Percentiles rank a stretch among this genome's conserved stretches.
phyloP scores from a whole-genome alignment of 257 asterid genomes.

The Solanum megistacrolobum region DNA sequence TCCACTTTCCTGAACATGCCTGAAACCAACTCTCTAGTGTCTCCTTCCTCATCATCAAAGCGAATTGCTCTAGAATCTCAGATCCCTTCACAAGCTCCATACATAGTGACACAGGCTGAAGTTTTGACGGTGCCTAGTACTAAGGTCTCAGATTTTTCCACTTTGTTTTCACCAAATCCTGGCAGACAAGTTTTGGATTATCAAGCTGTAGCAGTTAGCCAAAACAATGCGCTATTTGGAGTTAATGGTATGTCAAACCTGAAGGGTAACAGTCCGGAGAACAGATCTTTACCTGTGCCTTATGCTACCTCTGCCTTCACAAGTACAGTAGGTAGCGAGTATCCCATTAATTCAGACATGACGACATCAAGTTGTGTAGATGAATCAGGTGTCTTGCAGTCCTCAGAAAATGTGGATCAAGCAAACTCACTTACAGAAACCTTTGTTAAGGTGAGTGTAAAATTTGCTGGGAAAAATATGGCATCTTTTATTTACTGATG shows the following conservation, averaged over 20 bases:
- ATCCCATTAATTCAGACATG: constrained; percentile 62
- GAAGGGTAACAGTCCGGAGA: constrained; percentile 26
- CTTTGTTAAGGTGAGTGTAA: constrained; percentile 73
- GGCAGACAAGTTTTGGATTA: constrained; percentile 53
- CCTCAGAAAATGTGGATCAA: constrained; percentile 73
- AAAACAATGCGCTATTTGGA: constrained; percentile 47
- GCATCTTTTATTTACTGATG: not conserved
- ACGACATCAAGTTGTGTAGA: constrained; percentile 76
- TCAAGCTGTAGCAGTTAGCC: constrained; percentile 37
- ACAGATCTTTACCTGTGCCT: constrained; percentile 43
- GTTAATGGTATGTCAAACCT: constrained; percentile 32
- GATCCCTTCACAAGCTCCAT: constrained; percentile 45
- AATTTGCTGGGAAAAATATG: not conserved
- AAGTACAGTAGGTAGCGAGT: constrained; percentile 36
- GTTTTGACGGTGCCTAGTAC: constrained; percentile 36
- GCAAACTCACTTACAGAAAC: constrained; percentile 41
- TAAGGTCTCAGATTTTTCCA: constrained; percentile 54
- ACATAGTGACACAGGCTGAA: constrained; percentile 47
- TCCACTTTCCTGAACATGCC: constrained; percentile 34
- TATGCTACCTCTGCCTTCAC: constrained; percentile 42
- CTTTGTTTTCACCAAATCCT: constrained; percentile 49
- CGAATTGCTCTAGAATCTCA: constrained; percentile 68
- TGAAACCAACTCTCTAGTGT: constrained; percentile 36
- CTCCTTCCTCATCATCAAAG: constrained; percentile 62
- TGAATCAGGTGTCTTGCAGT: constrained; percentile 81